Percentiles rank a stretch among this genome's conserved stretches.
Evolutionary conservation across 106 monocot species (phyloP).

Genomic region (Agapanthus africanus): DNA sequence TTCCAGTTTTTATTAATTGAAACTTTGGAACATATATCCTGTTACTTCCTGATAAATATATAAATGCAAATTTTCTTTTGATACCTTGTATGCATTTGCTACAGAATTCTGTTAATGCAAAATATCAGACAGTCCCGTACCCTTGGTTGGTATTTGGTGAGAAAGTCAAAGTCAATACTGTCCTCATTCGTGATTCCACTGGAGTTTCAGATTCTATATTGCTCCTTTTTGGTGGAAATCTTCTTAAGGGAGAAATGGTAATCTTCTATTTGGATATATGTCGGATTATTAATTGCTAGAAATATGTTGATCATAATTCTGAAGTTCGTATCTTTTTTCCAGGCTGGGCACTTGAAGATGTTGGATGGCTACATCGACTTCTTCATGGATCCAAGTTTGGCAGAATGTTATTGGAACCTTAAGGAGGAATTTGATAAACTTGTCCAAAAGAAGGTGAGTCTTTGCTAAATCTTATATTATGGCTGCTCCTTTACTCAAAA

Average conservation of each 20-base stretch:
- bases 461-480: background rate
- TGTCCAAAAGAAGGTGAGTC: conserved; percentile 79
- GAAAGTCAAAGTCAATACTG: conserved; percentile 95
- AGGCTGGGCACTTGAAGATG: conserved; percentile 97
- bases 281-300: conserved; percentile 6
- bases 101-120: conserved; percentile 98
- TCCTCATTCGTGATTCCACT: conserved; percentile 97
- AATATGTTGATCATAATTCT: background rate
- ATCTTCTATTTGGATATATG: background rate
- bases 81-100: conserved; percentile 14
- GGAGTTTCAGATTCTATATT: conserved; percentile 96
- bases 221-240: conserved; percentile 81
- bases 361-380: conserved; percentile 95
- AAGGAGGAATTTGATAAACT: conserved; percentile 82
- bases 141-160: conserved; percentile 98
- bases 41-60: background rate
- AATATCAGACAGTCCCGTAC: conserved; percentile 91
- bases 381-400: conserved; percentile 96
- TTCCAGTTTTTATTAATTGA: background rate
- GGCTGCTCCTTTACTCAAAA: background rate
- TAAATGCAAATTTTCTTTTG: background rate
- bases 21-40: background rate
- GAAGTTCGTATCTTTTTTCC: background rate
- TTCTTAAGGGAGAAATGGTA: conserved; percentile 80
- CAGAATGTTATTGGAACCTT: conserved; percentile 74